Base-by-base conservation (phyloP, 352 stramenopile genomes). In the Globisporangium ultimum region DNA sequence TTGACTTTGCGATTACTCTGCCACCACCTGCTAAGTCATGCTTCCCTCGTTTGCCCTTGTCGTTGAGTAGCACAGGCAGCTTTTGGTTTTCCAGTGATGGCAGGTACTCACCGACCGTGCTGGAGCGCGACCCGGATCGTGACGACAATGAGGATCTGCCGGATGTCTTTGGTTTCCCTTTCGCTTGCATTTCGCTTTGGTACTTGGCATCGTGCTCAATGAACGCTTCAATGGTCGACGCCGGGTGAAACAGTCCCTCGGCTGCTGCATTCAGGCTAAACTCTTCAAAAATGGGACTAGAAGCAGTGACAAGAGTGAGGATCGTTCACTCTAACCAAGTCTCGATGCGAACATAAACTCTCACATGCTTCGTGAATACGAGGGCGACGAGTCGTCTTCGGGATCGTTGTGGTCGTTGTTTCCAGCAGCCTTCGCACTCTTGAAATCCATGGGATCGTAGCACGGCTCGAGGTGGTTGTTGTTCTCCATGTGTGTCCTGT, bases 151-250 rank as follows among this genome's bases (percentile, higher is more conserved):
- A 63, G 13, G 63, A 67, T 1, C 58, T 45, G 15, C 63, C 49
- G 15, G 63, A 70, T n/a, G 49, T 45, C 0, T 53, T 58, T 9
- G 53, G 58, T 48, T 32, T 67, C n/a, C 28, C 13, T 22, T 51
- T 55, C 24, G 21, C 58, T 8, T 42, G 40, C 28, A 46, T 53
- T 7, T 49, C 22, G 43, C 1, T 28, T 18, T 49, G 62, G 58
- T 87, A 91, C 60, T 87, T 87, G n/a, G 74, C 74, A 55, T 91
- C 81, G 57, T 91, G 78, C 58, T 91, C 82, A 10, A 81, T 74
- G 51, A 93, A 93, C 12, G 84, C 84, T 42, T 88, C 77, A 20
- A 93, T 85, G 17, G 75, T 68, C 3, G 81, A 91, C 8, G 80
- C 84, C 7, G 84, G 84, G 49, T 93, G 84, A 52, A 91, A 93